Base-by-base conservation (phyloP, 106 monocot genomes). In the Acorus gramineus region DNA sequence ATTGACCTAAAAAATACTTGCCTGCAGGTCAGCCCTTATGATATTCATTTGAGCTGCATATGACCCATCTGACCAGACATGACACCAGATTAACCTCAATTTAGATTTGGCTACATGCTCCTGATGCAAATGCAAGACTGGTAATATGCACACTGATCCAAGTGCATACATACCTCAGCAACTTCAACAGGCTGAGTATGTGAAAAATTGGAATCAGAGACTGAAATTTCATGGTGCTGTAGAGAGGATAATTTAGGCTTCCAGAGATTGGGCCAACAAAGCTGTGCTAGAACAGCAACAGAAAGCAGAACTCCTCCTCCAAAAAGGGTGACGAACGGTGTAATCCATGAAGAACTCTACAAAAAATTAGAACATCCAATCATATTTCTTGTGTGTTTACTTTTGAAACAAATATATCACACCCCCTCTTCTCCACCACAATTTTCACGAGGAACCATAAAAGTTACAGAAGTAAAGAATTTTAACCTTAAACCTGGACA, bases 321-420 rank as follows among this genome's bases (percentile, higher is more conserved):
- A 76, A 74, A 71, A 10, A 94, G 45, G 42, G 71, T 69, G 55
- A 49, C 52, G 61, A 66, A 68, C 5, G 80, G 6, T 60, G 58
- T 50, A 60, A 82, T 86, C 84, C 84, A 77, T 7, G 69, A 72
- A 64, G 68, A 80, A 44, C 60, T 69, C 93, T 81, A 81, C 66
- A 72, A 57, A 44, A 65, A 56, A 14, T 7, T 6, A 49, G 44
- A 3, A 50, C 28, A 28, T 28, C 1, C 28, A 28, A 28, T 28
- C 28, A 28, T 28, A 28, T 28, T 28, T 28, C 28, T 28, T 28
- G 28, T 28, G 28, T 28, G 28, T 28, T 28, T 28, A 0, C 28
- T 28, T 28, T 28, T 28, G 28, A 28, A 28, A 28, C 28, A 28
- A 28, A 28, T 28, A 28, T 28, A 28, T 28, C 28, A 28, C 28